phyloP scores from a whole-genome alignment of 2,329 filamentous ascomycete species.

The Ophiosphaerella herpotricha region DNA sequence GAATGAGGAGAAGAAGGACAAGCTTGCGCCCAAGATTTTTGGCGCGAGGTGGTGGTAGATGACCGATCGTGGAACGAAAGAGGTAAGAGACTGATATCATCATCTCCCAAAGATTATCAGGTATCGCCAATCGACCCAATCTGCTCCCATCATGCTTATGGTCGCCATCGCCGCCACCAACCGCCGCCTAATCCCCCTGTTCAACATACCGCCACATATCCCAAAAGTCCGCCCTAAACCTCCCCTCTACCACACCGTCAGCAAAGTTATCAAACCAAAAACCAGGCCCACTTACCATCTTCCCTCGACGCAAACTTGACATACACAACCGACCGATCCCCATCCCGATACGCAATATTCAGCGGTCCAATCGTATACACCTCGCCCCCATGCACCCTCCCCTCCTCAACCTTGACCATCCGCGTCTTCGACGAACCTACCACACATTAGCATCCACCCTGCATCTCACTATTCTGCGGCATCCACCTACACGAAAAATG shows the following conservation, averaged over 20 bases:
- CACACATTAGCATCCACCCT: not conserved
- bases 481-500: not conserved
- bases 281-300: not conserved
- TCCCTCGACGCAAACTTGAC: not conserved
- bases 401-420: not conserved
- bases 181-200: not conserved
- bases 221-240: not conserved
- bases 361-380: not conserved
- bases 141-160: too few species aligned
- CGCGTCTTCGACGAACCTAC: not conserved
- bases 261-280: not conserved
- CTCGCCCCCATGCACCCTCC: not conserved
- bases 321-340: not conserved
- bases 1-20: constrained; percentile 31
- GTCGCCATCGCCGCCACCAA: too few species aligned
- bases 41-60: constrained; percentile 43
- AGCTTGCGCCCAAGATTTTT: constrained; percentile 43
- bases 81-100: not conserved
- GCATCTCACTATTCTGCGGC: not conserved
- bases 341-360: not conserved
- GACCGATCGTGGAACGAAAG: too few species aligned
- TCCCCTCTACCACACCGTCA: not conserved
- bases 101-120: too few species aligned
- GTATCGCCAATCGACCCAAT: too few species aligned
- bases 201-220: not conserved